Percentiles rank a stretch among this genome's conserved stretches.
phyloP scores from a whole-genome alignment of 495 filamentous ascomycete species.

The Tuber indicum region DNA sequence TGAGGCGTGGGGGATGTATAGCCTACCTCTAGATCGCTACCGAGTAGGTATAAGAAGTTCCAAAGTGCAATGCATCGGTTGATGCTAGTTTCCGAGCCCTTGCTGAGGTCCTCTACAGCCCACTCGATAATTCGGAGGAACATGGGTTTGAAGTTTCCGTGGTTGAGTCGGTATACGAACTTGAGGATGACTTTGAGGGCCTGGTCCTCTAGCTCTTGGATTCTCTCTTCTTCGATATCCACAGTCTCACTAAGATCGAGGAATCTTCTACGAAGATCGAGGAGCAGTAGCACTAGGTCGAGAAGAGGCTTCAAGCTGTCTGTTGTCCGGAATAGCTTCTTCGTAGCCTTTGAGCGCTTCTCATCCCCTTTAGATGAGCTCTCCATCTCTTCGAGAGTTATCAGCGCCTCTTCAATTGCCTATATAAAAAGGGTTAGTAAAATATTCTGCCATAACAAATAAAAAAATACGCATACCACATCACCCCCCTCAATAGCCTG shows the following conservation, averaged over 20 bases:
- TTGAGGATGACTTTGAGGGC: conserved; percentile 65
- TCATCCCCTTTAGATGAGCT: conserved; percentile 1
- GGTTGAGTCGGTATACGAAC: conserved; percentile 94
- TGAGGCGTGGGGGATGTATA: background rate
- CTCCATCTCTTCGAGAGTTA: background rate
- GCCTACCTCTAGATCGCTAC: conserved; percentile 67
- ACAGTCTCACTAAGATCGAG: conserved; percentile 64
- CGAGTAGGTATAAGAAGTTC: conserved; percentile 70
- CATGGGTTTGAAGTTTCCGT: conserved; percentile 89
- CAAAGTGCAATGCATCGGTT: conserved; percentile 50
- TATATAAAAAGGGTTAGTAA: background rate
- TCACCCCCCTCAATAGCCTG: conserved; percentile 3
- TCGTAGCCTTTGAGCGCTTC: background rate
- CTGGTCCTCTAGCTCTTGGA: conserved; percentile 59
- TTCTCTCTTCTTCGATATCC: conserved; percentile 46
- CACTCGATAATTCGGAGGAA: conserved; percentile 78
- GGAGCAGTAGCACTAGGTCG: background rate
- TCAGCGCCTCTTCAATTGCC: background rate
- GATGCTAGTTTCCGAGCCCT: conserved; percentile 13
- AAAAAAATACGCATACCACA: background rate
- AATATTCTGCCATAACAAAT: background rate
- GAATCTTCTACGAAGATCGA: conserved; percentile 4
- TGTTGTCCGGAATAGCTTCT: background rate
- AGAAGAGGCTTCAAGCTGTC: background rate
- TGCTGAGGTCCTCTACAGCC: conserved; percentile 49